Conservation (phyloP, 1,284 basidiomycete species). For the Trichosporon sp. region DNA sequence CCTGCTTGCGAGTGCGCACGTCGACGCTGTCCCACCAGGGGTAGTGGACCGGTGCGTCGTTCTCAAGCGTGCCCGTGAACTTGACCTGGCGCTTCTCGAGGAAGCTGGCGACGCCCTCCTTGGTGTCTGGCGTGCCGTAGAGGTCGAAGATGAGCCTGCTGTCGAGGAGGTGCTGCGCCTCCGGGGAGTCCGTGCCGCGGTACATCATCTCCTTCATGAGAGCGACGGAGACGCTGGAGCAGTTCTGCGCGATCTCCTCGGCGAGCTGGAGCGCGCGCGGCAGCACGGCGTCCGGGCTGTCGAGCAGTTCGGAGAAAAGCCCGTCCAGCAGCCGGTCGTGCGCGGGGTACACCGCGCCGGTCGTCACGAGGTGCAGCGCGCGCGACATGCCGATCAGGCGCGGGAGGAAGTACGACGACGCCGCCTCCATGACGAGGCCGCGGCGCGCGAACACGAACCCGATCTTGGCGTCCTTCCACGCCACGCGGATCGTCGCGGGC, state of each 20-base stretch:
- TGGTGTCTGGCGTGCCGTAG: conserved; percentile 13
- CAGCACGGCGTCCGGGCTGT: conserved; percentile 12
- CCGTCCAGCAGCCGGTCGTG: conserved; percentile 10
- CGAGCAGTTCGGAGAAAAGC: conserved; percentile 18
- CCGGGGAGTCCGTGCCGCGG: conserved; percentile 10
- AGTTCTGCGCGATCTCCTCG: conserved; percentile 13
- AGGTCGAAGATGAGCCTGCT: conserved; percentile 14
- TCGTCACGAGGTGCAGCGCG: conserved; percentile 15
- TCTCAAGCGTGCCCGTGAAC: conserved; percentile 12
- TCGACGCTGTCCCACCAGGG: conserved; percentile 18
- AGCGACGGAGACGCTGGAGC: conserved; percentile 5
- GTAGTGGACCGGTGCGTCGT: conserved; percentile 13
- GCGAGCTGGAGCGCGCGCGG: conserved; percentile 18
- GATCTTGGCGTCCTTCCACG: conserved; percentile 18
- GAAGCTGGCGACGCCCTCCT: conserved; percentile 21
- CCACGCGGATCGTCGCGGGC: conserved; percentile 20
- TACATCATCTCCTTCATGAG: conserved; percentile 19
- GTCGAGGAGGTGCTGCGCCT: conserved; percentile 25
- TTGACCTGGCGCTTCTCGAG: conserved; percentile 19
- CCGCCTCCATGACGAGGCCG: conserved; percentile 20
- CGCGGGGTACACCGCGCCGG: conserved; percentile 14
- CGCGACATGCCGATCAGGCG: conserved; percentile 10
- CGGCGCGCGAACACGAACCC: conserved; percentile 22
- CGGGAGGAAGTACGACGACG: conserved; percentile 21
- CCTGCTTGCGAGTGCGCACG: conserved; percentile 3